Evolutionary conservation across 1,284 basidiomycete genomes (phyloP), one percentile per base, ranked within the genome.

Genomic region (Pterulicium gracile): DNA sequence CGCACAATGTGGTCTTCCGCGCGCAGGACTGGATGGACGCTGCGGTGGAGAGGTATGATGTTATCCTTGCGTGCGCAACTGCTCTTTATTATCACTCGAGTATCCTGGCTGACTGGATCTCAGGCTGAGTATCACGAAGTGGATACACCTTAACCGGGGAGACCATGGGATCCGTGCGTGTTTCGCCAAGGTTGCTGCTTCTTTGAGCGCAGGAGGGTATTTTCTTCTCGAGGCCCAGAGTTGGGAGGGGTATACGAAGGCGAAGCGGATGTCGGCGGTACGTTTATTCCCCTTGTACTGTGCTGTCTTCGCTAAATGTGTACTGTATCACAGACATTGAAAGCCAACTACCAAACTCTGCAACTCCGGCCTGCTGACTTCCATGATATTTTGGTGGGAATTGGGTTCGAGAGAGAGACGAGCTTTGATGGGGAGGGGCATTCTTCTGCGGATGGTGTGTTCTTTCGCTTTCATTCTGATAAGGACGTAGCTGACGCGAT

Each of bases 101-200:
- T 34, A 7, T 39, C 32, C 24, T n/a, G n/a, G n/a, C 18, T 40
- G 12, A 23, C 40, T 47, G 43, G n/a, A 20, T 42, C 24, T 19
- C 45, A 3, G 47, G 2, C 54, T 17, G 36, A 5, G 36, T 17
- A 64, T 91, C 40, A 77, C 86, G 0, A 91, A 90, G 61, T 91
- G 88, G 88, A 86, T 91, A 20, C 88, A 91, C 59, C 65, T 91
- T 2, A 81, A 89, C 52, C 66, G 67, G 5, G 83, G 84, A 10
- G 88, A 91, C 53, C 72, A 73, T 1, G 87, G 78, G 0, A 52
- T 91, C 10, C 54, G 60, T 41, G 50, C 51, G 0, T 88, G 90
- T 59, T 90, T 91, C 55, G 61, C 57, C 2, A 73, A 77, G 17
- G 74, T 79, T 0, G 66, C 77, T 51, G 55, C 60, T n/a, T 70